Percentiles rank a stretch among this genome's conserved stretches.
Conservation (phyloP, 192 early-diverging fungal species). For the Glomus cerebriforme region DNA sequence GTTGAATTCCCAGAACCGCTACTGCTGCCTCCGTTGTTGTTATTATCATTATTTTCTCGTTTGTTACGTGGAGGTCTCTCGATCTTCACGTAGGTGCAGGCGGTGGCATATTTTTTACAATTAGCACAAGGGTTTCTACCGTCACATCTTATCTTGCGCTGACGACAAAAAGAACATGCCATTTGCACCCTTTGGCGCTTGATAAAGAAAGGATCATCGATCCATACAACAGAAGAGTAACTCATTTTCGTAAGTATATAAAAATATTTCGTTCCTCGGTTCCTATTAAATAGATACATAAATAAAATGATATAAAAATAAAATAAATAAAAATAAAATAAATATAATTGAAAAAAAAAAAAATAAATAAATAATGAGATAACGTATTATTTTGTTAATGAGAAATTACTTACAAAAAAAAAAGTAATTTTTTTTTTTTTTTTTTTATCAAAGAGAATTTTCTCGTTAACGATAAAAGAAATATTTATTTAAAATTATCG, state of each 20-base stretch:
- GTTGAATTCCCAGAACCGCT: not conserved
- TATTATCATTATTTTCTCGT: not conserved
- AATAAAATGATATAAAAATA: no score
- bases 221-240: conserved; percentile 20
- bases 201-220: conserved; percentile 24
- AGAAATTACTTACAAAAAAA: not conserved
- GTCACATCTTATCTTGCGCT: conserved; percentile 13
- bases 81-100: not conserved
- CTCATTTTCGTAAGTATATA: not conserved
- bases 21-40: not conserved
- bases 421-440: not conserved
- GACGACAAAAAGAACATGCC: conserved; percentile 23
- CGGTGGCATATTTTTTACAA: conserved; percentile 12
- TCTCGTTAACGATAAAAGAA: not conserved
- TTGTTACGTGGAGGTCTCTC: not conserved
- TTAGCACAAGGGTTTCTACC: conserved; percentile 18
- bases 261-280: not conserved
- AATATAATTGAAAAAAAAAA: not conserved
- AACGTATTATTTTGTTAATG: not conserved
- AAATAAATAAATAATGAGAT: not conserved
- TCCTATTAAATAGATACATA: not conserved
- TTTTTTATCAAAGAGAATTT: not conserved
- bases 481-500: not conserved
- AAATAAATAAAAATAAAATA: no score
- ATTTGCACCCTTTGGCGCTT: conserved; percentile 16